Evolutionary conservation across 306 rosid genomes (phyloP), one percentile per base, ranked within the genome.

Genomic region (Quercus berberidifolia): DNA sequence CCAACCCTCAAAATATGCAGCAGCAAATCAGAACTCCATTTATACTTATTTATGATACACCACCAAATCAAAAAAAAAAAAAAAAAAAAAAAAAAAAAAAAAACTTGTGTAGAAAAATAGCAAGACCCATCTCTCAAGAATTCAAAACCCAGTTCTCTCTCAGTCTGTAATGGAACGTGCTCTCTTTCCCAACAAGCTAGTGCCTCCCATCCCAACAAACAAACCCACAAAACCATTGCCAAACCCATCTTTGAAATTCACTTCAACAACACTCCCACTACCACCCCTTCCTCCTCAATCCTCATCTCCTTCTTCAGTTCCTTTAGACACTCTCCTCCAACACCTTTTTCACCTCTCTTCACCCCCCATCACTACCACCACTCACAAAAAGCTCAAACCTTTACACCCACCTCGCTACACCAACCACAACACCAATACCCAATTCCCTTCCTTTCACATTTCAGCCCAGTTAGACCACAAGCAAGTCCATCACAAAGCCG

Each of bases 321-420:
- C 87, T 35, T 69, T 96, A 14, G 99, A 96, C 80, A 85, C 94
- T 17, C 93, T 96, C 69, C 92, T 96, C 49, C 94, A 93, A 9
- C 97, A 92, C 63, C 97, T 94, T 26, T 88, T 85, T 1, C 91
- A 79, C 49, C 89, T 91, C 58, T 93, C 97, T 75, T 76, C 88
- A 4, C 35, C 83, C 55, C 87, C 96, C 46, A 80, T 71, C 55
- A 71, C 71, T 55, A 43, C 73, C 55, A 64, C 71, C 59, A 43
- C 73, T 65, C 85, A 76, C 74, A 89, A 11, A 41, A 41, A 74
- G 55, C 85, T 78, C 60, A 84, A 79, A 57, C 82, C 76, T 58
- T 33, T 79, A n/a, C 84, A 73, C 20, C 76, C 85, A 69, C 76
- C 56, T 54, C 82, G 78, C 23, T 69, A 75, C 21, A 65, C 82